phyloP scores from a whole-genome alignment of 257 asterid species.

The Forsythia viridissima region DNA sequence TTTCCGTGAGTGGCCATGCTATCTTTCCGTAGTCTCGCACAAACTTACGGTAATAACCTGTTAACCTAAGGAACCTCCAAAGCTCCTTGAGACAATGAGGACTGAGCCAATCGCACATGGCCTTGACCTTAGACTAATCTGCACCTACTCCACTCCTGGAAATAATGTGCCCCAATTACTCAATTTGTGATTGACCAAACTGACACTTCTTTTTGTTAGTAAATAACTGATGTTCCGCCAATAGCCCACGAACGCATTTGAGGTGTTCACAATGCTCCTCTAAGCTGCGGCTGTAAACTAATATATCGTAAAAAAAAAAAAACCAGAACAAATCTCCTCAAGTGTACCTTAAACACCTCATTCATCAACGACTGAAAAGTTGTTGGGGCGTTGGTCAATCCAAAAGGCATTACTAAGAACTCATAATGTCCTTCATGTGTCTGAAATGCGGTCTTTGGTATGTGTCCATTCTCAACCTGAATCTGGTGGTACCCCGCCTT shows the following conservation, averaged over 20 bases:
- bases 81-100: not conserved
- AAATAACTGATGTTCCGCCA: not conserved
- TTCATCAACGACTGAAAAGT: too few species aligned
- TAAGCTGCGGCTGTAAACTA: not conserved
- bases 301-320: not conserved
- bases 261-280: not conserved
- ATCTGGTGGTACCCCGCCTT: too few species aligned
- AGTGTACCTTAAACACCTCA: too few species aligned
- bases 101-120: not conserved
- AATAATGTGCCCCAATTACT: not conserved
- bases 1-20: not conserved
- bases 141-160: not conserved
- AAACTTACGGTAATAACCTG: not conserved
- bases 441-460: too few species aligned
- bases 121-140: not conserved
- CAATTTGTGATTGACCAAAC: not conserved
- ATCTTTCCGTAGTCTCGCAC: not conserved
- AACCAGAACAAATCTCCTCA: not conserved
- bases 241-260: not conserved
- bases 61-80: not conserved
- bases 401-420: too few species aligned
- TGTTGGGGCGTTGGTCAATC: too few species aligned
- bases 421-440: too few species aligned
- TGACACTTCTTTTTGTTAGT: not conserved
- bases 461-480: too few species aligned